These are phyloP conservation scores for Daldinia decipiens DNA, from an alignment of 495 filamentous ascomycete genomes.

Conservation along the genomic window DNA sequence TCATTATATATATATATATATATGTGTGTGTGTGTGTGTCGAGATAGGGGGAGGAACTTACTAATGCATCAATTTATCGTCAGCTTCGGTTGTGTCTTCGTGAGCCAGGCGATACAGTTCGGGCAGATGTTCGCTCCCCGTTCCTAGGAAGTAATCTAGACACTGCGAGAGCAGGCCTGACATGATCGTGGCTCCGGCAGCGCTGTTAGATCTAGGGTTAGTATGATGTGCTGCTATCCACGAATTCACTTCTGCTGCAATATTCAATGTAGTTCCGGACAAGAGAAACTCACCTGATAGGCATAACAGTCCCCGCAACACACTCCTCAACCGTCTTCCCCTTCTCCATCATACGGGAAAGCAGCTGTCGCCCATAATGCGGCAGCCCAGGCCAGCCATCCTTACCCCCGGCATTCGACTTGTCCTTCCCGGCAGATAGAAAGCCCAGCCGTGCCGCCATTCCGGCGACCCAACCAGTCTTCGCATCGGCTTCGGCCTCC, in stretches of 20 bases:
- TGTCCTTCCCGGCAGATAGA: slow-evolving; percentile 27
- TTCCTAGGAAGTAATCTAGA: slow-evolving; percentile 75
- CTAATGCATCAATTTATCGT: slow-evolving; percentile 46
- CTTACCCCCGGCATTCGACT: slow-evolving; percentile 47
- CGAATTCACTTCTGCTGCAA: neutral
- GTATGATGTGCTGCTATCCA: slow-evolving; percentile 50
- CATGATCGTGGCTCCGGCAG: slow-evolving; percentile 29
- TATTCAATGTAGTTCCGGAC: neutral
- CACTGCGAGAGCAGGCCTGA: slow-evolving; percentile 69
- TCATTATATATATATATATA: no score
- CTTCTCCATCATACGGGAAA: slow-evolving; percentile 68
- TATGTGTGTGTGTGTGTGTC: no score
- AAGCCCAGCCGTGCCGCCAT: slow-evolving; percentile 53
- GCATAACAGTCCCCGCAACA: slow-evolving; percentile 72
- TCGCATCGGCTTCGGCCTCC: slow-evolving; percentile 68
- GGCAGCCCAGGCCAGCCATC: slow-evolving; percentile 58
- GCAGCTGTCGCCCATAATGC: slow-evolving; percentile 73
- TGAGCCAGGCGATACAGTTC: slow-evolving; percentile 64
- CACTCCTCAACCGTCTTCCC: slow-evolving; percentile 69
- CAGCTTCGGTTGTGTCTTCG: slow-evolving; percentile 41
- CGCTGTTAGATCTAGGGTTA: slow-evolving; percentile 45
- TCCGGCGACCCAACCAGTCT: slow-evolving; percentile 63
- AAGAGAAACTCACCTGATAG: slow-evolving; percentile 54
- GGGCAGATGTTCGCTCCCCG: slow-evolving; percentile 63
- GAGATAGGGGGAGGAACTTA: slow-evolving; percentile 25